Evolutionary conservation across 2,329 filamentous ascomycete genomes (phyloP), one percentile per base, ranked within the genome.

Genomic region (Aureobasidium mangrovei): DNA sequence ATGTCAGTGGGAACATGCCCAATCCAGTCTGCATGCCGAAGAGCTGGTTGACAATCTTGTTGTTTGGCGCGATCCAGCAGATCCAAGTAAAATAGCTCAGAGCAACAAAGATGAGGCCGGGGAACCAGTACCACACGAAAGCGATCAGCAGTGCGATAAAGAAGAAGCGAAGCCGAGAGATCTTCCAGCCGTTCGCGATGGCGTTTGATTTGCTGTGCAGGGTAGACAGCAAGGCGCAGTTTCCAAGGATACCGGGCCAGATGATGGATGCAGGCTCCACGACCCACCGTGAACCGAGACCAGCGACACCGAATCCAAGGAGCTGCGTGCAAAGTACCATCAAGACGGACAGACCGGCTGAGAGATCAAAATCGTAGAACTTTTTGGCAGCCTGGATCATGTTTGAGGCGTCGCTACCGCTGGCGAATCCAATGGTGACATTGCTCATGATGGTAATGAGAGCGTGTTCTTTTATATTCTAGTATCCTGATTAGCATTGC

Each of bases 201-300:
- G 85, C 86, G 67, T 93, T 94, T 64, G 91, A 84, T 57, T 89
- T 83, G 63, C 59, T 61, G 53, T 95, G 89, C 47, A 95, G 76
- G 0, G 88, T 91, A 3, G 83, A 85, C 63, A 95, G 93, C 86
- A 95, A 91, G 62, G 88, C 85, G 0, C 88, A 88, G 24, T 88
- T 91, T 77, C 91, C 90, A 47, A 95, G 74, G 0, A 89, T 94
- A 26, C 86, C 85, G 1, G 89, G 89, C 89, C 89, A 95, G 45
- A 95, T 89, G 86, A 95, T 94, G 56, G 87, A 87, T 58, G 86
- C 87, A 0, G 89, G 89, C 28, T 88, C 82, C 29, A 95, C 88
- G 4, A 95, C 77, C 66, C 90, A 93, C 47, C 86, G 81, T 55
- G 88, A 78, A 2, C 87, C 87, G 41, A 95, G 75, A 2, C 89